These are phyloP conservation scores for Cynara cardunculus DNA, from an alignment of 129 eudicot genomes.

Conservation along the genomic window DNA sequence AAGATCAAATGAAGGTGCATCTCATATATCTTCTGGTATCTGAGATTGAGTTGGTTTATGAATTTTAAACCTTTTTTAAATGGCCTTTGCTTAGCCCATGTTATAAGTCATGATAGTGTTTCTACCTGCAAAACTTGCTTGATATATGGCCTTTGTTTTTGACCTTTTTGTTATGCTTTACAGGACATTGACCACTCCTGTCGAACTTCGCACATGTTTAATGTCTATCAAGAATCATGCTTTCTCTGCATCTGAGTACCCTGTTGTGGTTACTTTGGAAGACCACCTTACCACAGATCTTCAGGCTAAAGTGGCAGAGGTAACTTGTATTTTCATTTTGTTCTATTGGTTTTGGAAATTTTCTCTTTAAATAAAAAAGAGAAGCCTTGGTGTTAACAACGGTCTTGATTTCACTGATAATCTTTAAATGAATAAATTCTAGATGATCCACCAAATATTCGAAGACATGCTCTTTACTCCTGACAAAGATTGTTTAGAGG, in stretches of 20 bases:
- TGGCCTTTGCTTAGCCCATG: too few species aligned
- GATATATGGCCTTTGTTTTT: neutral
- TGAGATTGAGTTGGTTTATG: too few species aligned
- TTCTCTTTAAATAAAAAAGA: neutral
- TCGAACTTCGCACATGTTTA: conserved; percentile 69
- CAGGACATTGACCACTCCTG: conserved; percentile 91
- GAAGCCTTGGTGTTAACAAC: neutral
- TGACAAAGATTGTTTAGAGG: conserved; percentile 54
- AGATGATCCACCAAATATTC: conserved; percentile 82
- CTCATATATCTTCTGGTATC: too few species aligned
- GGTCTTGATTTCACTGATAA: conserved; percentile 1
- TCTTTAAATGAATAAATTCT: conserved; percentile 10
- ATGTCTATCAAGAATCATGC: conserved; percentile 78
- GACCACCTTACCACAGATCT: conserved; percentile 89
- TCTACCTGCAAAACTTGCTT: neutral
- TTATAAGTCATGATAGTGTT: neutral
- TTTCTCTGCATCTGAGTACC: conserved; percentile 73
- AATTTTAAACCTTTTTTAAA: too few species aligned
- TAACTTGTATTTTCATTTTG: conserved; percentile 10
- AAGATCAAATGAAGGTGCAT: too few species aligned
- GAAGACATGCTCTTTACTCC: conserved; percentile 76
- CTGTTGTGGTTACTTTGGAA: conserved; percentile 88
- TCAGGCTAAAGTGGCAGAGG: conserved; percentile 89
- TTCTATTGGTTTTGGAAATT: neutral
- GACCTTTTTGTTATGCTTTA: conserved; percentile 2